Evolutionary conservation across 140 eudicot genomes (phyloP).

Genomic region (Ambrosia hybrid): DNA sequence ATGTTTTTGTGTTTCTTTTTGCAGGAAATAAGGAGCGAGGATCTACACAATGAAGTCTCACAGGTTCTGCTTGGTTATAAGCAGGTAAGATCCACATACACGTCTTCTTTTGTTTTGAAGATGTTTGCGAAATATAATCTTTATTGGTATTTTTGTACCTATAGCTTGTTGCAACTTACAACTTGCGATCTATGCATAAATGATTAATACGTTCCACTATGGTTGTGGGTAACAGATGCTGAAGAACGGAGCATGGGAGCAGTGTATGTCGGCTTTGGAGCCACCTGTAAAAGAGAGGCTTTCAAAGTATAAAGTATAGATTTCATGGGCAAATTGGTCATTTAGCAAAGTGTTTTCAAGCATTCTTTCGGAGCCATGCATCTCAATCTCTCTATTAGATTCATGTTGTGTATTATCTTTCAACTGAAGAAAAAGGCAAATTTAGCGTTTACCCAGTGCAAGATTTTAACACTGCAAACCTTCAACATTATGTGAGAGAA

Average conservation of each 20-base stretch:
- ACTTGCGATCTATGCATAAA: too few relatives aligned
- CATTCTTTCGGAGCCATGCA: slow-evolving; percentile 28
- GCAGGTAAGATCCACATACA: too few relatives aligned
- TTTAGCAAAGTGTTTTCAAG: slow-evolving; percentile 19
- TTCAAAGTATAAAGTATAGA: slow-evolving; percentile 48
- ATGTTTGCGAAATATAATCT: too few relatives aligned
- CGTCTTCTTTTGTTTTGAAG: too few relatives aligned
- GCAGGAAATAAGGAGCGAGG: too few relatives aligned
- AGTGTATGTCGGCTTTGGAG: slow-evolving; percentile 91
- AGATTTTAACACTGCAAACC: neutral
- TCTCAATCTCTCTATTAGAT: slow-evolving; percentile 9
- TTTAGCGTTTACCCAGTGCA: slow-evolving; percentile 27
- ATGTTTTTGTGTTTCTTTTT: neutral
- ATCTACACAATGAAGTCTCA: too few relatives aligned
- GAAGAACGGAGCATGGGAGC: slow-evolving; percentile 91
- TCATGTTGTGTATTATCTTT: slow-evolving; percentile 34
- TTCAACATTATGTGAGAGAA: slow-evolving; percentile 11
- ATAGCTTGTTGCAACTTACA: too few relatives aligned
- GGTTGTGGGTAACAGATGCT: slow-evolving; percentile 11
- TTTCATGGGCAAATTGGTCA: slow-evolving; percentile 17
- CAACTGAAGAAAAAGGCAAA: slow-evolving; percentile 19
- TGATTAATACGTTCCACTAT: neutral
- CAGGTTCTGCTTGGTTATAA: too few relatives aligned
- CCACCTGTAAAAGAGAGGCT: slow-evolving; percentile 72
- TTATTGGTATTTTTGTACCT: too few relatives aligned